Base-by-base conservation (phyloP, 2,329 filamentous ascomycete species). In the Fusarium anguioides region DNA sequence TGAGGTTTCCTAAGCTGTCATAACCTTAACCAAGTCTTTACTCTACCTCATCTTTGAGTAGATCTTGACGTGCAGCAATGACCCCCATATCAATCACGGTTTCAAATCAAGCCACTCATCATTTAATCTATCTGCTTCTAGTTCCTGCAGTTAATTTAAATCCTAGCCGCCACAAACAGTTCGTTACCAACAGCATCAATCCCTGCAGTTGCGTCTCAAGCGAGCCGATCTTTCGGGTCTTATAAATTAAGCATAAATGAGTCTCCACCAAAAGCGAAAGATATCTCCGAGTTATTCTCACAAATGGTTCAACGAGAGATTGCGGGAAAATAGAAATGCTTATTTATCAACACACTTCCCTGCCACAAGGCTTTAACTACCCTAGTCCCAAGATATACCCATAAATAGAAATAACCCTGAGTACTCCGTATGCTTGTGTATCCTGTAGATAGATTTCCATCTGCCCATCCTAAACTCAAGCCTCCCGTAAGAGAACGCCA, bases 171-270 rank as follows among this genome's bases (percentile, higher is more conserved):
- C 59, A 60, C 48, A 37, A 29, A 18, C 8, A 27, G 8, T 2
- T n/a, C 17, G 8, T 27, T 20, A 39, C 51, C 37, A 29, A 44
- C 48, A 20, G 18, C 39, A 33, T 23, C 47, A 26, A 41, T 36
- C 64, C 64, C 31, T 68, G 64, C 11, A 49, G 12, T 17, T 42
- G 51, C 44, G 41, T 50, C n/a, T 33, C 35, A 37, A 48, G 46
- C 20, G 35, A 41, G 39, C 54, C 60, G n/a, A 40, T 18, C 37
- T 24, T 39, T 37, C 20, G 48, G 48, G 53, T 35, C 29, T 12
- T 50, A n/a, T 24, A 26, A 29, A 26, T 40, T 29, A 39, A 41
- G 35, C 18, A 35, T 36, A 44, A 27, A 35, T 40, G 8, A 40
- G 24, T 6, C 12, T 44, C 15, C 18, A 7, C n/a, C 20, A 17